phyloP scores from a whole-genome alignment of 1,139 yeast species.

The Taphrina deformans region DNA sequence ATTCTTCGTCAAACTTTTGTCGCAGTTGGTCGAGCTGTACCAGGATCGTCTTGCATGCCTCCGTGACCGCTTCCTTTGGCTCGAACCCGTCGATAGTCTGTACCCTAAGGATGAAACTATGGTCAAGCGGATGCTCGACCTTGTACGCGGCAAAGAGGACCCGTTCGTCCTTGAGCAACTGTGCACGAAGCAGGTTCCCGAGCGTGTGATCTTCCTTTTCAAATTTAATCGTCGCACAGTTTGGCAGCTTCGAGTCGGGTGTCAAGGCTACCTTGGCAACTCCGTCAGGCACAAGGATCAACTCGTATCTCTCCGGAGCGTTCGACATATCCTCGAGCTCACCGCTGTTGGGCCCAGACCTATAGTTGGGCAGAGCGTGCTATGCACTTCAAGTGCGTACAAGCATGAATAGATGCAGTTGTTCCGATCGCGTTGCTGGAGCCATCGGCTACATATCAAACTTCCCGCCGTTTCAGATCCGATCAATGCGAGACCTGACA shows the following conservation, averaged over 20 bases:
- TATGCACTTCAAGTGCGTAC: no score
- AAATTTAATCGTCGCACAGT: conserved; percentile 86
- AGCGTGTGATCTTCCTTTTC: conserved; percentile 98
- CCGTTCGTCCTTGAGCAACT: conserved; percentile 70
- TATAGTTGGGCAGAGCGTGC: not conserved
- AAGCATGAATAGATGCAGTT: no score
- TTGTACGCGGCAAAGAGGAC: conserved; percentile 96
- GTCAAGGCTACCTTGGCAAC: conserved; percentile 73
- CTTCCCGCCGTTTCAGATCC: not conserved
- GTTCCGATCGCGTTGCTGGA: not conserved
- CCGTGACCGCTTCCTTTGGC: conserved; percentile 84
- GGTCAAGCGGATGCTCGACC: conserved; percentile 95
- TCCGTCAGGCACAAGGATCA: conserved; percentile 95
- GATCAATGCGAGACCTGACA: no score
- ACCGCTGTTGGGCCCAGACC: not conserved
- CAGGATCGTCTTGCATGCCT: conserved; percentile 82
- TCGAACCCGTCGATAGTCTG: conserved; percentile 95
- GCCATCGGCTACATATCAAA: not conserved
- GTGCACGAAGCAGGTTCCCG: conserved; percentile 79
- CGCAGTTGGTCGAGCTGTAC: conserved; percentile 73
- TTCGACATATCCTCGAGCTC: conserved; percentile 58
- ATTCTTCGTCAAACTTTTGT: conserved; percentile 81
- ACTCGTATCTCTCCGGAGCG: conserved; percentile 98
- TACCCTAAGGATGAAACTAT: conserved; percentile 86
- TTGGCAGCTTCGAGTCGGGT: conserved; percentile 93